Base-by-base conservation (phyloP, 2,329 filamentous ascomycete species). In the Zelopaecilomyces penicillatus region DNA sequence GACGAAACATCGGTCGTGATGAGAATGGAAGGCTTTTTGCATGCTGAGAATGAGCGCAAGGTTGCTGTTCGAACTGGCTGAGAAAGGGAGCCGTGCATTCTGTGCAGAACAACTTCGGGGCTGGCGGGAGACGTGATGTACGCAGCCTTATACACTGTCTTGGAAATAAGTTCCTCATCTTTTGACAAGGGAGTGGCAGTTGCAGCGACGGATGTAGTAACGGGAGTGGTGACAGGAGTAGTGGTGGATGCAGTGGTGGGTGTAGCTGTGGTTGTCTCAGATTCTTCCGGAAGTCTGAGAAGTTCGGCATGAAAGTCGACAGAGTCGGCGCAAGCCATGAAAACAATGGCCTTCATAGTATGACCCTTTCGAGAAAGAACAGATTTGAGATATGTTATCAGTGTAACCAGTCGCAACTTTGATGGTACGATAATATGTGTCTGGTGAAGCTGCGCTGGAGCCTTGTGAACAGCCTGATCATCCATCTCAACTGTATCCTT, bases 221-320 rank as follows among this genome's bases (percentile, higher is more conserved):
- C 19, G 19, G 19, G 19, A 19, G 19, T 19, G 19, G 19, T 19
- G 19, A 19, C 19, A 19, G 19, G 19, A 19, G 19, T 19, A 19
- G 19, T 19, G 19, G 19, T 19, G 19, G 19, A 19, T 9, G 58
- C 52, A 30, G 57, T 47, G 2, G 49, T 52, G 11, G 60, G 50
- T 9, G 58, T 52, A 30, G 57, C 47, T 3, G 49, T 52, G 11
- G 60, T 50, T 2, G 52, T 41, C 7, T 61, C 58, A 0, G 57
- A 49, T 4, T 59, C 57, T 8, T 59, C 60, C 0, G 62, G 61
- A 28, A 67, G 56, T 37, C 71, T 83, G 46, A 98, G 78, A 3
- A 95, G 69, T 49, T 94, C 85, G 61, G 89, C 97, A 63, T 97
- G 91, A 57, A 96, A 98, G 61, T 98, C 89, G 47, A 97, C 93